Evolutionary conservation across 225 moss, liverwort and hornwort genomes (phyloP).

Genomic region (Bryum argenteum): DNA sequence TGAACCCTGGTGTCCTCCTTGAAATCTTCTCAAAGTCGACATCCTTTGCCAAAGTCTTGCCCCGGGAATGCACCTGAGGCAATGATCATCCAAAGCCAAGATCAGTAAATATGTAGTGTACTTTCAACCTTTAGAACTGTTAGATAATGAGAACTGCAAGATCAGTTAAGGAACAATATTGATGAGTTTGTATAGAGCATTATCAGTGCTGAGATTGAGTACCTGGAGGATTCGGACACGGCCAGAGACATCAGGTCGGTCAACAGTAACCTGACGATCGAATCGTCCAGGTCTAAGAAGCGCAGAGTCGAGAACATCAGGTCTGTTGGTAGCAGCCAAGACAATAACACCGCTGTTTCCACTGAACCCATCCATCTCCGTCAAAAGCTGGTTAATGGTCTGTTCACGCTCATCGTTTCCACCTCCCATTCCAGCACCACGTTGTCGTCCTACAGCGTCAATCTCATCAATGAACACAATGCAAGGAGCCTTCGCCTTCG

Average conservation of each 20-base stretch:
- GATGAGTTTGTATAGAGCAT: too few relatives aligned
- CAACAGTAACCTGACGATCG: conserved; percentile 44
- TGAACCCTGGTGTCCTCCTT: conserved; percentile 35
- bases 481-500: conserved; percentile 48
- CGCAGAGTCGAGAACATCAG: conserved; percentile 47
- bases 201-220: too few relatives aligned
- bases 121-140: too few relatives aligned
- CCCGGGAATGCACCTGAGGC: conserved; percentile 35
- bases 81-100: too few relatives aligned
- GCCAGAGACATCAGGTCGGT: conserved; percentile 31
- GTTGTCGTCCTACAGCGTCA: conserved; percentile 47
- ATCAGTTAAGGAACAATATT: too few relatives aligned
- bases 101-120: too few relatives aligned
- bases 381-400: conserved; percentile 48
- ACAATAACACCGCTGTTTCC: conserved; percentile 53
- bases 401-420: conserved; percentile 57
- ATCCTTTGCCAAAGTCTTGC: conserved; percentile 36
- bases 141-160: too few relatives aligned
- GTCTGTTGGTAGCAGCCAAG: conserved; percentile 48
- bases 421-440: conserved; percentile 47
- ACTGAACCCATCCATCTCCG: conserved; percentile 53
- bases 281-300: conserved; percentile 49
- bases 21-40: conserved; percentile 34
- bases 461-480: conserved; percentile 55
- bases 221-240: conserved; percentile 38